Evolutionary conservation across 2,329 filamentous ascomycete species (phyloP), one percentile per base, ranked within the genome.

Genomic region (Xylaria sp.): DNA sequence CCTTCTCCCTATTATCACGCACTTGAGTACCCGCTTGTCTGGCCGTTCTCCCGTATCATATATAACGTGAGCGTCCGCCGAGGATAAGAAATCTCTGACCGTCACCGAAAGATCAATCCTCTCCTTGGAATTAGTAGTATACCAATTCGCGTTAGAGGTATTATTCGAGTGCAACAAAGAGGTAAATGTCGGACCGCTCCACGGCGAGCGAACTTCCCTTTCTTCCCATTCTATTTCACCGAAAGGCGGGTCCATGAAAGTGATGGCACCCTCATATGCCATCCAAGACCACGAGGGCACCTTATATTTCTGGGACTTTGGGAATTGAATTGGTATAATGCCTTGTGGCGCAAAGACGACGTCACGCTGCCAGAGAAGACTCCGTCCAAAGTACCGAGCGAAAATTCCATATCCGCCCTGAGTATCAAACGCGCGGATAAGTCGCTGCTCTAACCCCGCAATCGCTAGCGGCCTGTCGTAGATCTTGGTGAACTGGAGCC

Each of bases 231-330:
- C 61, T 21, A 65, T 50, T 27, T 51, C 57, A 3, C 66, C 29
- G 18, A 72, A 72, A 2, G 66, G 66, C 2, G 64, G 64, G 5
- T 68, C 59, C 58, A 71, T 61, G 40, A 68, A 72, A 37, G 58
- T 60, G 48, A 72, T 72, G 9, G 60, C 67, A 10, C 69, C 71
- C 13, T 60, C 64, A 21, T 71, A 71, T n/a, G 66, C 65, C 71
- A 72, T 72, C 71, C 69, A 72, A 1, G 71, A 70, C 71, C 67
- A 70, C 12, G 63, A 69, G 1, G 68, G 70, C 4, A 72, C 53
- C 16, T 42, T 9, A 23, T 66, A 63, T 32, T 25, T 25, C 13
- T 62, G 70, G 25, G 60, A 57, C 27, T 40, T 6, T 0, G 68
- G 63, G 35, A 72, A 70, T 3, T 54, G 25, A 6, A 72, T 70